A percentile compares a stretch with the other conserved stretches of the same genome.
Conservation (phyloP, 139 green algal species). For the Coelastrella sp. region DNA sequence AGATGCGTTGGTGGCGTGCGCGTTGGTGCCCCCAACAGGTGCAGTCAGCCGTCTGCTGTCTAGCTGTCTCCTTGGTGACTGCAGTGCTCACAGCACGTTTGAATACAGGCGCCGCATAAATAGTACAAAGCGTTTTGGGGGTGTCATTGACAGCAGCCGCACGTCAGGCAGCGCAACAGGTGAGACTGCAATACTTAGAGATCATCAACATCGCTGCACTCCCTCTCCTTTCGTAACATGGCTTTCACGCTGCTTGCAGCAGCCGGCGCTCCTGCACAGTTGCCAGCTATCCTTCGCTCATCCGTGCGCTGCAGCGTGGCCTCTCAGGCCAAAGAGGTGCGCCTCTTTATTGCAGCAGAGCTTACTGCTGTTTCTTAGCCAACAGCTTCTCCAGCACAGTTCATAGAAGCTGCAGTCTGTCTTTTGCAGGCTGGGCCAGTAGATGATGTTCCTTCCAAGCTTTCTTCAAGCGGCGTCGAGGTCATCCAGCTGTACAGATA, state of each 20-base stretch:
- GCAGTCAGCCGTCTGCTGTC: not conserved
- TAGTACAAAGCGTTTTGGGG: not conserved
- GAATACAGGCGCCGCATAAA: not conserved
- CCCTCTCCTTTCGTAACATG: not conserved
- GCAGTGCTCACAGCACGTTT: not conserved
- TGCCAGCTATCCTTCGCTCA: no score
- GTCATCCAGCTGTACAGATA: slow-evolving; percentile 91
- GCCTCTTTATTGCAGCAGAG: not conserved
- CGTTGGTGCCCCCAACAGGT: not conserved
- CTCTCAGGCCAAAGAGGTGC: slow-evolving; percentile 39
- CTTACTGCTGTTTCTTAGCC: not conserved
- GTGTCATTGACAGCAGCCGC: not conserved
- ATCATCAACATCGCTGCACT: not conserved
- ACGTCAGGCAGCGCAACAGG: not conserved
- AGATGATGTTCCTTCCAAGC: slow-evolving; percentile 10
- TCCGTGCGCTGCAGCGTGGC: slow-evolving; percentile 36
- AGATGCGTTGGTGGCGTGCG: not conserved
- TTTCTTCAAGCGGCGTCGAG: slow-evolving; percentile 1
- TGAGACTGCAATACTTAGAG: not conserved
- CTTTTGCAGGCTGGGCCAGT: not conserved
- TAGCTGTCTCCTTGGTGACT: not conserved
- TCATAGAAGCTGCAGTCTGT: not conserved
- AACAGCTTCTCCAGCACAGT: not conserved
- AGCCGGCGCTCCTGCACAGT: not conserved
- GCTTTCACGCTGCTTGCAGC: not conserved